Evolutionary conservation across 176 grass and related monocot genomes (phyloP).

Genomic region (Oryza glaberrima): DNA sequence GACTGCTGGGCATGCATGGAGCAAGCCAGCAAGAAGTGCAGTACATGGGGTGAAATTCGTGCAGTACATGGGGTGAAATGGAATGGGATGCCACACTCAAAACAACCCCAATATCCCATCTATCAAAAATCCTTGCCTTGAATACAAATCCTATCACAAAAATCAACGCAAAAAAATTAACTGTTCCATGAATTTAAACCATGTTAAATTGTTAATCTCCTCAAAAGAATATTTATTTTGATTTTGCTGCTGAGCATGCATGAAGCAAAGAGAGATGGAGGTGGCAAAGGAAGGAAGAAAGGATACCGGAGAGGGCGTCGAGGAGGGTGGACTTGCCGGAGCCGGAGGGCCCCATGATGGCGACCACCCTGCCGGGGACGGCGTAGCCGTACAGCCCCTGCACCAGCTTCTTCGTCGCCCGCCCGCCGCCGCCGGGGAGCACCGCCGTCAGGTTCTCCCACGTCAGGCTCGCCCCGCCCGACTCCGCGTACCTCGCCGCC

Average conservation of each 20-base stretch:
- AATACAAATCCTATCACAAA: too few species aligned
- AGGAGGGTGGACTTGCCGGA: conserved; percentile 99
- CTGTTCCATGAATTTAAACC: too few species aligned
- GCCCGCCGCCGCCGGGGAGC: conserved; percentile 68
- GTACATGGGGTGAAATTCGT: too few species aligned
- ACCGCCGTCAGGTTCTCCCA: conserved; percentile 97
- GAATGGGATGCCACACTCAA: too few species aligned
- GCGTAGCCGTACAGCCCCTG: conserved; percentile 83
- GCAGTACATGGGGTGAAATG: too few species aligned
- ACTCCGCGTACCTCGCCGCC: conserved; percentile 42
- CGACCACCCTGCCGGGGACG: conserved; percentile 83
- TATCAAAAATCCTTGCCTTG: too few species aligned
- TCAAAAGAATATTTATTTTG: not conserved
- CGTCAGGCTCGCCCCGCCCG: conserved; percentile 72
- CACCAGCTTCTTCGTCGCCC: conserved; percentile 70
- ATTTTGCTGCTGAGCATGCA: not conserved
- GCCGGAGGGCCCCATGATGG: conserved; percentile 95
- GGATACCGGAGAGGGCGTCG: conserved; percentile 79
- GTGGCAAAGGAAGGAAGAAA: too few species aligned
- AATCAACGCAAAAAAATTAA: too few species aligned
- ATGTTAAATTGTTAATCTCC: too few species aligned
- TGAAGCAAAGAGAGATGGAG: not conserved
- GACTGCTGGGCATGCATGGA: too few species aligned
- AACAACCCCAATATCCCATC: too few species aligned
- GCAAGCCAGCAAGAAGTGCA: too few species aligned